These are phyloP conservation scores for Teratosphaeria nubilosa DNA, from an alignment of 2,329 filamentous ascomycete genomes.

Conservation along the genomic window DNA sequence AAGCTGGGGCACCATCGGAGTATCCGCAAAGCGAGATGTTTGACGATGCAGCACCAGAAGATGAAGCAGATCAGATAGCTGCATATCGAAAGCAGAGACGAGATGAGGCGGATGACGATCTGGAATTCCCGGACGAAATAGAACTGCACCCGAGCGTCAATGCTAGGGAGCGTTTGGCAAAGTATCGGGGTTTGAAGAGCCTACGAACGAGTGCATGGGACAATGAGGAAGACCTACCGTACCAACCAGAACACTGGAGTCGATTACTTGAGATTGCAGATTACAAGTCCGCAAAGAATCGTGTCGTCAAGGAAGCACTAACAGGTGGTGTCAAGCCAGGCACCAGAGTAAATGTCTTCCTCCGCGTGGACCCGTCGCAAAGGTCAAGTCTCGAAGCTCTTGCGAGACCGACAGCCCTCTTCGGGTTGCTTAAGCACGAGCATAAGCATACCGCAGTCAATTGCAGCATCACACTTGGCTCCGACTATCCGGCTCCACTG, in stretches of 20 bases:
- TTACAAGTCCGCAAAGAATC: constrained; percentile 73
- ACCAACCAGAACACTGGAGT: constrained; percentile 84
- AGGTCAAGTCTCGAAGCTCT: constrained; percentile 46
- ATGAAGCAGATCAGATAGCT: constrained; percentile 72
- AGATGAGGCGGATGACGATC: constrained; percentile 76
- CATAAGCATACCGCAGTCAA: constrained; percentile 88
- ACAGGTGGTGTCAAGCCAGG: constrained; percentile 80
- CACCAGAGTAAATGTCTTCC: constrained; percentile 69
- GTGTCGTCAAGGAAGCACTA: constrained; percentile 68
- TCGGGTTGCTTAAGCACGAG: constrained; percentile 85
- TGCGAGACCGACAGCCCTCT: constrained; percentile 58
- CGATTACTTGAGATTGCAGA: constrained; percentile 79
- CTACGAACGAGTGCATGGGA: constrained; percentile 82
- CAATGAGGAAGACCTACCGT: constrained; percentile 71
- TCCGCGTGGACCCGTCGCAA: constrained; percentile 40
- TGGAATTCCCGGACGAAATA: constrained; percentile 95
- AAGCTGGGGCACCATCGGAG: constrained; percentile 64
- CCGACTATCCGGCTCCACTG: constrained; percentile 63
- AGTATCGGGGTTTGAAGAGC: constrained; percentile 88
- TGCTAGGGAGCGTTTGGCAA: constrained; percentile 72
- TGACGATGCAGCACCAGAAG: constrained; percentile 65
- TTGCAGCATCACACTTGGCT: constrained; percentile 76
- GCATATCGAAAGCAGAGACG: constrained; percentile 70
- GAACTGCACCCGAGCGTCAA: constrained; percentile 81
- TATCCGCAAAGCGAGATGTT: constrained; percentile 94